These are phyloP conservation scores for Colletotrichum sp. DNA, from an alignment of 2,329 filamentous ascomycete genomes.

Conservation along the genomic window DNA sequence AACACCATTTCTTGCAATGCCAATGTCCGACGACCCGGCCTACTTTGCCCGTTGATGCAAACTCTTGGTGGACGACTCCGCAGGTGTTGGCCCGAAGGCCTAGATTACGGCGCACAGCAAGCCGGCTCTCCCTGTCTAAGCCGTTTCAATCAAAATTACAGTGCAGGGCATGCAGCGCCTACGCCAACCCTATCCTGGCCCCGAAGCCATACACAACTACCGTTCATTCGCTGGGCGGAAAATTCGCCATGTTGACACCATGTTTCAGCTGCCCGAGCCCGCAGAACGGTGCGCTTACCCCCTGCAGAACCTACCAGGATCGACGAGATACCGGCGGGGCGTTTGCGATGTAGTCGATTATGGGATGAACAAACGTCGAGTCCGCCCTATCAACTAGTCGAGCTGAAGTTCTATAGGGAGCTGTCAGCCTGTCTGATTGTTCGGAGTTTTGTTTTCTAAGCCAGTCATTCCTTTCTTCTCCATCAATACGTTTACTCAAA, in stretches of 20 bases:
- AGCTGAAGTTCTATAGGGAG: neutral
- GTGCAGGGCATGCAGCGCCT: neutral
- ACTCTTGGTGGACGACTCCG: neutral
- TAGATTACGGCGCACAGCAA: neutral
- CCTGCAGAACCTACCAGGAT: neutral
- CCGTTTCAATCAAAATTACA: slow-evolving; percentile 10
- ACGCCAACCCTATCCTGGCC: neutral
- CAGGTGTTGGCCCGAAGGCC: neutral
- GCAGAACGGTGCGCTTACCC: neutral
- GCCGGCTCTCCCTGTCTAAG: neutral
- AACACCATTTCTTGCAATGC: neutral
- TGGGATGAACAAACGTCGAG: neutral
- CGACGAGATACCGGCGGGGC: neutral
- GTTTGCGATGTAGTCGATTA: neutral
- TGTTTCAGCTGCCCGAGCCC: slow-evolving; percentile 1
- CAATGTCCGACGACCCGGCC: neutral
- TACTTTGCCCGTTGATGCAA: slow-evolving; percentile 8
- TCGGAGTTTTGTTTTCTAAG: neutral
- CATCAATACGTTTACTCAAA: neutral
- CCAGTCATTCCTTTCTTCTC: neutral
- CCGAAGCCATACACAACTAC: neutral
- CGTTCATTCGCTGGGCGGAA: neutral
- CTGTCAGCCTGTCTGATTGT: neutral
- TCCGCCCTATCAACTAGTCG: neutral
- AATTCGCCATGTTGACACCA: neutral